Evolutionary conservation across 768 basidiomycete genomes (phyloP), one percentile per base, ranked within the genome.

Genomic region (Rhodotorula babjevae): DNA sequence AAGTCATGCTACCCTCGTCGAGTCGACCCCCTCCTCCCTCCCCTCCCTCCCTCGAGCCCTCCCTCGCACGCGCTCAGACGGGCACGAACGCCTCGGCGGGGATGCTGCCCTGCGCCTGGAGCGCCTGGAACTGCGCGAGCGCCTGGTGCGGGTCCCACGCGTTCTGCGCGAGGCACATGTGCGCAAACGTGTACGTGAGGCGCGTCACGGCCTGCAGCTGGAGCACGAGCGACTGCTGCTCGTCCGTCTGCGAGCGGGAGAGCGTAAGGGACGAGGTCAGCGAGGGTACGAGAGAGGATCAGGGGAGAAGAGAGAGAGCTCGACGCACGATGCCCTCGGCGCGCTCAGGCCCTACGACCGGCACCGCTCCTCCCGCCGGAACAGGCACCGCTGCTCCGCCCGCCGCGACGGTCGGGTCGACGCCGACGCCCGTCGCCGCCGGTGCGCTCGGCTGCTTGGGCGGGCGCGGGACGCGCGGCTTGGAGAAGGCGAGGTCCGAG

Each of bases 141-240:
- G 96, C 96, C 69, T 85, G 84, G 58, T 87, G 87, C 63, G 90
- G 77, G 79, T 93, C 87, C 93, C 93, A 98, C 15, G 83, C 87
- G 79, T 94, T 96, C 61, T 87, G 88, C 76, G 86, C 84, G 70
- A 98, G 81, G 79, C 95, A 97, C 71, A 96, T 88, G n/a, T 89
- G 82, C 12, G 92, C 86, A 78, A 87, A 95, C 76, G 86, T 85
- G 25, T 86, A 86, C 71, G 90, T 96, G 78, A 99, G 84, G 31
- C 87, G 85, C 1, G 95, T 97, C 68, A 85, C 85, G 61, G 86
- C 83, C 77, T 87, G 87, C 44, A 96, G 78, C 77, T 91, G 86
- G 66, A 90, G 73, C 50, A 93, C 88, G 19, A 90, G 81, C 52
- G 84, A 82, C 33, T 89, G 87, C 77, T 94, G 89, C 21, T 85